These are phyloP conservation scores for Elymus sibiricus DNA, from an alignment of 176 grass and related monocot species.

Conservation along the genomic window DNA sequence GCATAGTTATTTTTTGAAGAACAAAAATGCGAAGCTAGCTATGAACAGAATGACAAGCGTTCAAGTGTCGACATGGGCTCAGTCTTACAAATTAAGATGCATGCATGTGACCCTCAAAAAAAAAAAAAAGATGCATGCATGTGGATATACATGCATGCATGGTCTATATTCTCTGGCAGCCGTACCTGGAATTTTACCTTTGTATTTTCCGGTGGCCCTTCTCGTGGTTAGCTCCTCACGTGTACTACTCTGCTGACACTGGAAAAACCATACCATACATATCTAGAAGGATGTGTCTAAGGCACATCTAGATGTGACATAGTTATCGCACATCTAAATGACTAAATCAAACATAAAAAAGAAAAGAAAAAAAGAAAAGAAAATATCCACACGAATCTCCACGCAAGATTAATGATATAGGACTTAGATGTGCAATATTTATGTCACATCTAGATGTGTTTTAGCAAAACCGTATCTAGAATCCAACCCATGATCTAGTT, in stretches of 20 bases:
- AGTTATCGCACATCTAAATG: too few relatives aligned
- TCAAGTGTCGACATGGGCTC: neutral
- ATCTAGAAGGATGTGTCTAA: too few relatives aligned
- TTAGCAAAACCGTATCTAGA: too few relatives aligned
- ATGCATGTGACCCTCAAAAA: too few relatives aligned
- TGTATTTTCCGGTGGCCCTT: neutral
- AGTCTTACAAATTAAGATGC: neutral
- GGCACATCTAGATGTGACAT: too few relatives aligned
- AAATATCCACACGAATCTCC: too few relatives aligned
- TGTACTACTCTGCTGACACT: neutral
- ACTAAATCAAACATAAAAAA: too few relatives aligned
- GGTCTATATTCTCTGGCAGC: neutral
- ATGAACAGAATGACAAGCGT: neutral
- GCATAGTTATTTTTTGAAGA: neutral
- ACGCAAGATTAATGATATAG: too few relatives aligned
- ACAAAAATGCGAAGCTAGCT: neutral
- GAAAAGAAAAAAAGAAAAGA: too few relatives aligned
- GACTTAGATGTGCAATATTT: too few relatives aligned
- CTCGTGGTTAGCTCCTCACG: neutral
- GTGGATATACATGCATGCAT: neutral
- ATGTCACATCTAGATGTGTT: too few relatives aligned
- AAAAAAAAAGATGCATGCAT: neutral
- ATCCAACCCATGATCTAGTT: neutral
- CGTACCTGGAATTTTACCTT: neutral
- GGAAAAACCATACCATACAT: neutral